Evolutionary conservation across 805 yeast species (phyloP).

Genomic region (Candida maris): DNA sequence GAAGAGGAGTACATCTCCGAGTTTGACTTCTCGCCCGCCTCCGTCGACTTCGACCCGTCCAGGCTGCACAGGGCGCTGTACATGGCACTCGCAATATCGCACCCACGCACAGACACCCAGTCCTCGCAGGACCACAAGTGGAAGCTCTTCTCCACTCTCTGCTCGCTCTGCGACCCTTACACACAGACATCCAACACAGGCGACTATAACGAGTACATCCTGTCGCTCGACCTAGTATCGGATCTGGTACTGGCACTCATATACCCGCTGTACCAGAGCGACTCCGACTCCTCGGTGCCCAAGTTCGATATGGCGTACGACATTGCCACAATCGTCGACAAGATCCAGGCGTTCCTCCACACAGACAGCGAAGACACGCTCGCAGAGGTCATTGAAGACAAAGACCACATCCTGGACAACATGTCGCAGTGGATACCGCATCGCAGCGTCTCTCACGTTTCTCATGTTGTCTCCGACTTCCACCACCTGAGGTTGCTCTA

Average conservation of each 20-base stretch:
- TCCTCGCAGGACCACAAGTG: conserved; percentile 11
- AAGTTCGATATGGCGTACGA: conserved; percentile 31
- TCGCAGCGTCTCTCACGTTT: conserved; percentile 21
- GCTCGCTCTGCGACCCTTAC: conserved; percentile 53
- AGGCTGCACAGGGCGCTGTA: conserved; percentile 32
- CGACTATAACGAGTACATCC: conserved; percentile 38
- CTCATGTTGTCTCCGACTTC: conserved; percentile 25
- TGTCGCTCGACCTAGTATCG: conserved; percentile 55
- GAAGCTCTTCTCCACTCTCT: conserved; percentile 28
- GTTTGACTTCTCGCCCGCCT: conserved; percentile 18
- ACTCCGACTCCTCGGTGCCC: conserved; percentile 31
- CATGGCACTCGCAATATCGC: conserved; percentile 23
- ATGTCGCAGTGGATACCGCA: conserved; percentile 38
- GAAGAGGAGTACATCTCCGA: conserved; percentile 32
- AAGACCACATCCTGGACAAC: conserved; percentile 31
- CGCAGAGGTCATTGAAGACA: conserved; percentile 39
- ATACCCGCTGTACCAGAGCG: conserved; percentile 20
- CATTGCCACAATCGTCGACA: conserved; percentile 35
- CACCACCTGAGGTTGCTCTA: conserved; percentile 44
- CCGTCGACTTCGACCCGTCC: conserved; percentile 22
- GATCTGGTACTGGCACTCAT: conserved; percentile 47
- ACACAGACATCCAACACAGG: conserved; percentile 69
- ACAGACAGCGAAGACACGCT: conserved; percentile 42
- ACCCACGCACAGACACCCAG: conserved; percentile 8
- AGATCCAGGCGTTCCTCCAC: conserved; percentile 34